Conservation (phyloP, 169 alveolate genomes). For the Plasmodium yoelii region DNA sequence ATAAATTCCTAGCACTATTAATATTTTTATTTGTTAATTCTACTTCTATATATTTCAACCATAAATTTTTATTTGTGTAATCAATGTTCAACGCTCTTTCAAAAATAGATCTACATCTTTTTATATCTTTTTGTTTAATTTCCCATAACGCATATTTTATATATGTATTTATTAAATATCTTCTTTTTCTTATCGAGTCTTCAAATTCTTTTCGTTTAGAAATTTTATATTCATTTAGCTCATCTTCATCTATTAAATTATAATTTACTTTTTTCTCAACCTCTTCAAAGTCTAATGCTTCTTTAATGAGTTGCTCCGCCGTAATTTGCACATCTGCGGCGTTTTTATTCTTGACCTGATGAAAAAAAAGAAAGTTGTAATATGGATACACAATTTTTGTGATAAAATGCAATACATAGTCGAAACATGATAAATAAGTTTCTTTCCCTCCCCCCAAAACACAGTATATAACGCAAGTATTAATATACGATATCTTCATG, state of each 20-base stretch:
- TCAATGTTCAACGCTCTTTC: slow-evolving; percentile 98
- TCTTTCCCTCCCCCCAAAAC: too few species aligned
- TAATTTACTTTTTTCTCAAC: slow-evolving; percentile 86
- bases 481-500: neutral
- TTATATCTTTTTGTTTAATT: slow-evolving; percentile 94
- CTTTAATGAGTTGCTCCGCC: slow-evolving; percentile 98
- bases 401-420: too few species aligned
- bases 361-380: neutral
- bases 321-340: slow-evolving; percentile 98
- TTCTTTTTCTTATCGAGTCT: slow-evolving; percentile 94
- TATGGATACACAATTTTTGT: too few species aligned
- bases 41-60: slow-evolving; percentile 98
- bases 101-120: slow-evolving; percentile 95
- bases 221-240: slow-evolving; percentile 94
- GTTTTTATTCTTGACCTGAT: slow-evolving; percentile 94
- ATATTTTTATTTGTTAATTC: slow-evolving; percentile 97
- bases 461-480: neutral
- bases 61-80: slow-evolving; percentile 93
- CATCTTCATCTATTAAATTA: slow-evolving; percentile 92
- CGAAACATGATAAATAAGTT: too few species aligned
- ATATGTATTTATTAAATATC: slow-evolving; percentile 97
- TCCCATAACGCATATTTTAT: slow-evolving; percentile 98
- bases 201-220: slow-evolving; percentile 97
- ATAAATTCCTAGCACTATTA: slow-evolving; percentile 96
- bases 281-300: slow-evolving; percentile 96